Conservation (phyloP, 495 filamentous ascomycete genomes). For the Staphylotrichum tortipilum region DNA sequence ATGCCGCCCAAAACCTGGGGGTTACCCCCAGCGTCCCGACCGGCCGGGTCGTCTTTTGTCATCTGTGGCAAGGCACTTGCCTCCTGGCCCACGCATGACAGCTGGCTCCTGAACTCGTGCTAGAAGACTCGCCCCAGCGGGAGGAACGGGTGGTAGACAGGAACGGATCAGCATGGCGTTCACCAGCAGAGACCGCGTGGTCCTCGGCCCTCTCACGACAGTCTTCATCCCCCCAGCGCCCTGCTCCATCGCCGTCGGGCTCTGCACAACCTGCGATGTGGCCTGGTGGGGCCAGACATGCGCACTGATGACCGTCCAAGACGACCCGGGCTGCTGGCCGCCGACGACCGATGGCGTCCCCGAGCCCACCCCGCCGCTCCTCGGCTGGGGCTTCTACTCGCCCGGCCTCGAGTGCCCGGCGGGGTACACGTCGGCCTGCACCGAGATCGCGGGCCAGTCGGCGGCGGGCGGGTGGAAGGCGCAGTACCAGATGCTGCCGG, state of each 20-base stretch:
- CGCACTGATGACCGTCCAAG: neutral
- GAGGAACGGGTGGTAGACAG: too few species aligned
- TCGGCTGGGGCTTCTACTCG: slow-evolving; percentile 29
- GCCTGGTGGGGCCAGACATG: slow-evolving; percentile 24
- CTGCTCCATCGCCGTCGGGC: slow-evolving; percentile 13
- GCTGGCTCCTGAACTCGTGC: too few species aligned
- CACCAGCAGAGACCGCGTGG: slow-evolving; percentile 1
- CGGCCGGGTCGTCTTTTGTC: too few species aligned
- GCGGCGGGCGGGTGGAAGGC: slow-evolving; percentile 12
- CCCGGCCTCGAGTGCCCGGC: slow-evolving; percentile 23
- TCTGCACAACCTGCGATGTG: slow-evolving; percentile 7
- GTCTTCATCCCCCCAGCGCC: slow-evolving; percentile 22
- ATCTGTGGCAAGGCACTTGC: too few species aligned
- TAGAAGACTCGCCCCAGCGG: too few species aligned
- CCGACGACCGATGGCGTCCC: slow-evolving; percentile 9
- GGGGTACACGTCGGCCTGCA: slow-evolving; percentile 22
- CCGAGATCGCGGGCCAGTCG: slow-evolving; percentile 12
- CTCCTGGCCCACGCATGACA: neutral
- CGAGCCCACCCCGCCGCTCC: neutral
- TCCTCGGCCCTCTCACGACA: slow-evolving; percentile 28
- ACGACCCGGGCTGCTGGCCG: slow-evolving; percentile 26
- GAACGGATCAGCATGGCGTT: neutral
- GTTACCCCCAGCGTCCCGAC: too few species aligned
- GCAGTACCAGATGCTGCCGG: slow-evolving; percentile 16
- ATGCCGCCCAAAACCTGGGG: too few species aligned